These are phyloP conservation scores for Draba incana DNA, from an alignment of 345 rosid genomes.

Conservation along the genomic window DNA sequence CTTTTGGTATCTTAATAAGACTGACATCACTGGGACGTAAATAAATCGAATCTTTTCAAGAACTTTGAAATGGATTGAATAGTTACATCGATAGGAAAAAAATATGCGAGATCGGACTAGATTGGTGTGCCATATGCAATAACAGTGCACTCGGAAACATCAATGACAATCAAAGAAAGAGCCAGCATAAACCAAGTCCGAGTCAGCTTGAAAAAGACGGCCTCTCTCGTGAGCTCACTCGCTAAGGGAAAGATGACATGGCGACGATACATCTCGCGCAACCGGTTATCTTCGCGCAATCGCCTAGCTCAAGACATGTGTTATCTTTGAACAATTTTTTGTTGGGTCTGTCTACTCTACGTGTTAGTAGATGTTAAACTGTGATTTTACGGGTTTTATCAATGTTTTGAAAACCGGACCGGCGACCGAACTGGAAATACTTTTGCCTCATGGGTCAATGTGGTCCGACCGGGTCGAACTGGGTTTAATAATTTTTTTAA, in stretches of 20 bases:
- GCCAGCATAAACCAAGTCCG: conserved; percentile 94
- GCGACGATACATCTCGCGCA: conserved; percentile 59
- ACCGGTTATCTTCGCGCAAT: too few species aligned
- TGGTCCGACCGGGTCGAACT: too few species aligned
- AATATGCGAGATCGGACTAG: conserved; percentile 93
- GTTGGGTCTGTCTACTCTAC: too few species aligned
- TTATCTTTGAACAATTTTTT: too few species aligned
- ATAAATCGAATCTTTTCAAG: neutral
- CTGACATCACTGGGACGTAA: conserved; percentile 80
- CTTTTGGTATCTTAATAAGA: conserved; percentile 79
- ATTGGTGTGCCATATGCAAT: conserved; percentile 95
- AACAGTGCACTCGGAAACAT: conserved; percentile 68
- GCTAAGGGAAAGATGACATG: conserved; percentile 73
- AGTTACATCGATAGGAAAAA: conserved; percentile 93
- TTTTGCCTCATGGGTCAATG: too few species aligned
- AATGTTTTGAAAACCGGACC: too few species aligned
- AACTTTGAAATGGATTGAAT: neutral
- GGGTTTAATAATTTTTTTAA: too few species aligned
- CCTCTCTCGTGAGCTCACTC: conserved; percentile 63
- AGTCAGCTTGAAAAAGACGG: conserved; percentile 64
- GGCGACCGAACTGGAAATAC: too few species aligned
- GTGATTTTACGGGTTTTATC: too few species aligned
- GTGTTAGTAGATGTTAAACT: too few species aligned
- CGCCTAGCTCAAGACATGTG: too few species aligned
- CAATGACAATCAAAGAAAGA: conserved; percentile 86